These are phyloP conservation scores for Tetrastigma voinierianum DNA, from an alignment of 164 flowering plant genomes.

Conservation along the genomic window DNA sequence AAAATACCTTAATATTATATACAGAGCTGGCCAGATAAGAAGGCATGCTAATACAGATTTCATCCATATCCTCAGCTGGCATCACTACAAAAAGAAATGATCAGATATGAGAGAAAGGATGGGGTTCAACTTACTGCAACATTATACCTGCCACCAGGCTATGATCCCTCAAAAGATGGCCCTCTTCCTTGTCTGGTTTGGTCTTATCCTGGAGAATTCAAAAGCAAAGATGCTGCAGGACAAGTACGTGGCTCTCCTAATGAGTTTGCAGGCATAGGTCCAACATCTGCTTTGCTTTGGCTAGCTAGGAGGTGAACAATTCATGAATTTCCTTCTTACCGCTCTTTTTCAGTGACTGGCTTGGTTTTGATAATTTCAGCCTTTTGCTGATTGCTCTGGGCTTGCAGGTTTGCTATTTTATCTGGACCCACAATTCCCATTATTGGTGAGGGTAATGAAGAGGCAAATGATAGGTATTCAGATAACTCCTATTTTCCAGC, in stretches of 20 bases:
- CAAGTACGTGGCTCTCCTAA: slow-evolving; percentile 99
- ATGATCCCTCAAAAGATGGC: slow-evolving; percentile 86
- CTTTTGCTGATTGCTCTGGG: slow-evolving; percentile 4
- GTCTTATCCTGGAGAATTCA: slow-evolving; percentile 99
- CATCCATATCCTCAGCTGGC: slow-evolving; percentile 97
- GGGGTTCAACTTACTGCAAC: slow-evolving; percentile 98
- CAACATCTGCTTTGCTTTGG: slow-evolving; percentile 98
- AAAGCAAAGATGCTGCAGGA: slow-evolving; percentile 97
- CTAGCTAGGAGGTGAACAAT: slow-evolving; percentile 78
- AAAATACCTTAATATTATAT: slow-evolving; percentile 88
- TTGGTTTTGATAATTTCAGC: slow-evolving; percentile 2
- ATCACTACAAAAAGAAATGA: slow-evolving; percentile 90
- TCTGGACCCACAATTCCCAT: slow-evolving; percentile 98
- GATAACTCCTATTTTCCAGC: background rate
- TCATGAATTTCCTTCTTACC: background rate
- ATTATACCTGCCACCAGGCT: slow-evolving; percentile 86
- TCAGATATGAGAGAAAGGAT: slow-evolving; percentile 87
- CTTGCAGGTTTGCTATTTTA: slow-evolving; percentile 85
- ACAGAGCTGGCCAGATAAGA: slow-evolving; percentile 78
- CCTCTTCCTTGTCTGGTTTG: slow-evolving; percentile 95
- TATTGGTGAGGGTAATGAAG: slow-evolving; percentile 94
- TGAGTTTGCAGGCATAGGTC: slow-evolving; percentile 95
- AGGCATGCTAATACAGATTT: slow-evolving; percentile 65
- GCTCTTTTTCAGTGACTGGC: background rate
- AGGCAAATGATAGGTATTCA: slow-evolving; percentile 91